Percentiles rank a stretch among this genome's conserved stretches.
Evolutionary conservation across 768 basidiomycete genomes (phyloP).

Genomic region (Xanthoconium stramineum): DNA sequence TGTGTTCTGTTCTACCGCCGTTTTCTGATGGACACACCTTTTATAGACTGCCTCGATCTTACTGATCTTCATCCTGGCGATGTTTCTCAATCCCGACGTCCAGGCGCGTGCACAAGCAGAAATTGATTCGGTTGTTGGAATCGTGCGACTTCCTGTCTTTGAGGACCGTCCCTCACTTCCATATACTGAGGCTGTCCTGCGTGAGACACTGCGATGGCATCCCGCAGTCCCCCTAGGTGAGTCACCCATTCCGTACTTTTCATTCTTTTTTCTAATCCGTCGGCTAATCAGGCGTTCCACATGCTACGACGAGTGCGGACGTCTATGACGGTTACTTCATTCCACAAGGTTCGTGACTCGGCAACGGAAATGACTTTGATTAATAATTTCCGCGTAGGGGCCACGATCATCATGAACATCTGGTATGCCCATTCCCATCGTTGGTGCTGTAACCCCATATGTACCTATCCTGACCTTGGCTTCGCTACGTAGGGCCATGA

Average conservation of each 20-base stretch:
- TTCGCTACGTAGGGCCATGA: constrained; percentile 26
- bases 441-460: background rate
- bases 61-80: constrained; percentile 32
- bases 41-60: constrained; percentile 32
- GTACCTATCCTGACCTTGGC: background rate
- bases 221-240: constrained; percentile 35
- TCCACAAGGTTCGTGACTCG: constrained; percentile 41
- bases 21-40: background rate
- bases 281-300: constrained; percentile 28
- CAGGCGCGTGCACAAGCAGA: constrained; percentile 39
- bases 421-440: constrained; percentile 10
- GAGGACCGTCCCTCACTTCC: constrained; percentile 27
- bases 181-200: constrained; percentile 28
- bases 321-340: constrained; percentile 50
- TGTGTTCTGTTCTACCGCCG: constrained; percentile 3
- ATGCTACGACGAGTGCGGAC: constrained; percentile 37
- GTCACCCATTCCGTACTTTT: background rate
- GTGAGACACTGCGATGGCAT: constrained; percentile 36
- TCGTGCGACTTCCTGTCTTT: constrained; percentile 30
- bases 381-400: constrained; percentile 11
- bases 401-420: constrained; percentile 29
- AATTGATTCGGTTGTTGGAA: constrained; percentile 32
- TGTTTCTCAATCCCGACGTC: constrained; percentile 36
- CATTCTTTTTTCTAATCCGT: background rate
- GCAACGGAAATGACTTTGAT: background rate